phyloP scores from a whole-genome alignment of 352 stramenopile genomes.

The Phytophthora quininea region DNA sequence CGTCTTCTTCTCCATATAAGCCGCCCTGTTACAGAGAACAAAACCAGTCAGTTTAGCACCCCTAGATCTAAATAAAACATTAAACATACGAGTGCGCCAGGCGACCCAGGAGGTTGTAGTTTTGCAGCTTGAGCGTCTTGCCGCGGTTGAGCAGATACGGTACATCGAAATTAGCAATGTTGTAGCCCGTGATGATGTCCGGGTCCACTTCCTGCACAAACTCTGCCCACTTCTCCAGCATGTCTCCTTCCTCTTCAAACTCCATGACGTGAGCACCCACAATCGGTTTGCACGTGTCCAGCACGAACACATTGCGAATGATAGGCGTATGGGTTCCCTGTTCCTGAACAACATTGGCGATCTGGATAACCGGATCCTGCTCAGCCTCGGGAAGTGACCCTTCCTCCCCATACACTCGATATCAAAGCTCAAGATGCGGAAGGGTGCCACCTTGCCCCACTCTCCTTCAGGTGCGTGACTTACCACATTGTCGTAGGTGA shows the following conservation, averaged over 20 bases:
- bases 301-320: constrained; percentile 97
- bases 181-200: constrained; percentile 99
- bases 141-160: constrained; percentile 98
- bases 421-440: constrained; percentile 98
- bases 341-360: constrained; percentile 97
- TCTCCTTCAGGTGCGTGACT: constrained; percentile 93
- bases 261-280: constrained; percentile 98
- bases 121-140: constrained; percentile 90
- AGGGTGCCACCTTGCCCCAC: constrained; percentile 97
- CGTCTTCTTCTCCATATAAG: constrained; percentile 97
- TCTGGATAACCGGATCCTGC: constrained; percentile 99
- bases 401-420: constrained; percentile 99
- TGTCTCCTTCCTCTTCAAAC: constrained; percentile 95
- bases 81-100: constrained; percentile 82
- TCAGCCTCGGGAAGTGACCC: constrained; percentile 91
- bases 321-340: constrained; percentile 71
- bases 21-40: constrained; percentile 31
- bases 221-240: constrained; percentile 97
- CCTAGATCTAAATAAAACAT: constrained; percentile 3
- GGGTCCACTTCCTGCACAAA: constrained; percentile 97
- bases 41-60: constrained; percentile 9
- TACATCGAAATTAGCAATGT: constrained; percentile 99
- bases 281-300: constrained; percentile 98
- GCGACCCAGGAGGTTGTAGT: constrained; percentile 84
- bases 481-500: constrained; percentile 97